Percentiles rank a stretch among this genome's conserved stretches.
phyloP scores from a whole-genome alignment of 2,329 filamentous ascomycete species.

The Xylaria sp. region DNA sequence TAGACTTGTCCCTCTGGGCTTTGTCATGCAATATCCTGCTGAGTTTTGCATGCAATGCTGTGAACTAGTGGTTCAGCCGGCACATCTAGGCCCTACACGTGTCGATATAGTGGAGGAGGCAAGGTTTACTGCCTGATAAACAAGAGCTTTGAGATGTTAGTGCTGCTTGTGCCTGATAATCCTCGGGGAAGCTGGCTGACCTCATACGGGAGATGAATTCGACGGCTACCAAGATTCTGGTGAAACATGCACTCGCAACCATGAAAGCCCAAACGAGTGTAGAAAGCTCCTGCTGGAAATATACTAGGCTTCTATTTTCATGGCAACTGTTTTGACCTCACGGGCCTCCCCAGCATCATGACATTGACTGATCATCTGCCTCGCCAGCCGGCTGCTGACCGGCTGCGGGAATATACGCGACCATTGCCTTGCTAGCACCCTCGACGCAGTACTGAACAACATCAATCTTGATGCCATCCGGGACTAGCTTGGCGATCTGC shows the following conservation, averaged over 20 bases:
- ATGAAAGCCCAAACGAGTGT: background rate
- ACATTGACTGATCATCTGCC: conserved; percentile 17
- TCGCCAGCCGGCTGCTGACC: conserved; percentile 11
- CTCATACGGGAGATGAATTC: background rate
- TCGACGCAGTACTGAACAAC: conserved; percentile 92
- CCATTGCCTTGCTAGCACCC: conserved; percentile 85
- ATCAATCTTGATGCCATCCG: conserved; percentile 66
- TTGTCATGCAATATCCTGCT: background rate
- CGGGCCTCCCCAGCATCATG: background rate
- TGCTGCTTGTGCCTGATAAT: too few relatives aligned
- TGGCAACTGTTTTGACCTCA: background rate
- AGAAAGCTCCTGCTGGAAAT: background rate
- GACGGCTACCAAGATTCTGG: background rate
- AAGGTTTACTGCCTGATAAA: background rate
- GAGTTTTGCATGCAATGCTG: background rate
- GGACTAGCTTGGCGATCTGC: conserved; percentile 73
- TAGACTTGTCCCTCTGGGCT: background rate
- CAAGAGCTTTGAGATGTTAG: background rate
- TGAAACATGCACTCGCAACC: background rate
- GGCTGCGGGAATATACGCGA: conserved; percentile 66
- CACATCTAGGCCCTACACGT: background rate
- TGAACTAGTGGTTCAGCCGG: background rate
- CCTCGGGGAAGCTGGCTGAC: background rate
- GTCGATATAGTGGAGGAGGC: background rate
- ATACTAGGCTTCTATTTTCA: background rate